These are phyloP conservation scores for Tulasnella sp. DNA, from an alignment of 768 basidiomycete species.

Conservation along the genomic window DNA sequence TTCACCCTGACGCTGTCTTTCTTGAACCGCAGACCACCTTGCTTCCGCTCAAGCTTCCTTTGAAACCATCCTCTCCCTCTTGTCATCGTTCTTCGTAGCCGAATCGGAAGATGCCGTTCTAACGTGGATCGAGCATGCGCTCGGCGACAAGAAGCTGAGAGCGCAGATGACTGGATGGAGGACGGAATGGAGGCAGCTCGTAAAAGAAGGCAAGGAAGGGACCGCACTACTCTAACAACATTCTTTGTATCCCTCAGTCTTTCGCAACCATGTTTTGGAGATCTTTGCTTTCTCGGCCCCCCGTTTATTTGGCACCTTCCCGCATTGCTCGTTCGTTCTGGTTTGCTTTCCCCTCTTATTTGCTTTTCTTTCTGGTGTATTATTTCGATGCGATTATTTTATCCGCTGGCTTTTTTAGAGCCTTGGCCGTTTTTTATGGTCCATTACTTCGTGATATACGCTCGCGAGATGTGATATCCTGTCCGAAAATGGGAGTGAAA, in stretches of 20 bases:
- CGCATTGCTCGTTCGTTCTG: conserved; percentile 13
- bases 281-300: neutral
- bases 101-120: conserved; percentile 85
- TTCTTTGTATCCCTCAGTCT: neutral
- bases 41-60: conserved; percentile 76
- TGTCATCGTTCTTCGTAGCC: conserved; percentile 94
- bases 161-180: conserved; percentile 76
- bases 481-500: conserved; percentile 2
- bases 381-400: neutral
- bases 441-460: neutral
- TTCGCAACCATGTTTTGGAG: neutral
- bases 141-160: conserved; percentile 67
- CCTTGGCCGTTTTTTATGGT: conserved; percentile 13
- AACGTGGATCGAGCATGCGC: conserved; percentile 71
- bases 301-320: neutral
- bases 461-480: conserved; percentile 33
- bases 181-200: conserved; percentile 69
- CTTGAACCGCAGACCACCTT: conserved; percentile 67
- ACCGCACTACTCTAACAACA: conserved; percentile 43
- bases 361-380: conserved; percentile 14
- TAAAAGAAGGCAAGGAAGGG: conserved; percentile 43
- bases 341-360: neutral
- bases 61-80: conserved; percentile 85
- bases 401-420: neutral
- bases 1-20: no score